phyloP scores from a whole-genome alignment of 495 filamentous ascomycete species.

The Penicillium lividum region DNA sequence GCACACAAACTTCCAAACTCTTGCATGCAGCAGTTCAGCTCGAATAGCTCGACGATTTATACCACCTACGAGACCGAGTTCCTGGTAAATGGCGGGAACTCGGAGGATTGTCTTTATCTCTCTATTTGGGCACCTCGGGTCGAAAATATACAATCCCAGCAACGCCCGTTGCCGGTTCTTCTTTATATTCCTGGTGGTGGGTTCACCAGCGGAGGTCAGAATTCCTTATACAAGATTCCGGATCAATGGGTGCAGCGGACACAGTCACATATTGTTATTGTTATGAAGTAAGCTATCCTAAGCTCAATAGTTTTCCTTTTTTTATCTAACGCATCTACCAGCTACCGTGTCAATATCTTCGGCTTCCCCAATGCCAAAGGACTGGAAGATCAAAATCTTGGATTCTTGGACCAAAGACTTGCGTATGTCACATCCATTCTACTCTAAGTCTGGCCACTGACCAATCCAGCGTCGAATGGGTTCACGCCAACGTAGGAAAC shows the following conservation, averaged over 20 bases:
- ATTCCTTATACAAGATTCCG: conserved; percentile 14
- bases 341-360: conserved; percentile 18
- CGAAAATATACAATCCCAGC: background rate
- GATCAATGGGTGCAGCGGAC: conserved; percentile 16
- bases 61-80: conserved; percentile 9
- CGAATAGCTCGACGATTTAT: conserved; percentile 7
- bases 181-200: conserved; percentile 15
- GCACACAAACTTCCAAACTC: conserved; percentile 14
- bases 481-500: conserved; percentile 27
- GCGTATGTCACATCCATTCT: conserved; percentile 12
- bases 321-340: background rate
- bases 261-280: conserved; percentile 16
- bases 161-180: conserved; percentile 13
- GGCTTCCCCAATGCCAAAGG: conserved; percentile 18
- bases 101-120: conserved; percentile 39
- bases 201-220: conserved; percentile 11
- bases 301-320: background rate
- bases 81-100: conserved; percentile 6
- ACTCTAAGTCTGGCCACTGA: no score
- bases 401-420: conserved; percentile 27
- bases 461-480: conserved; percentile 29
- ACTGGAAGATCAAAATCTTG: conserved; percentile 11
- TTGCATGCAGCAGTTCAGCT: conserved; percentile 13
- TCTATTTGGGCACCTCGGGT: conserved; percentile 30
- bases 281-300: conserved; percentile 12